These are phyloP conservation scores for Aspergillus sp. DNA, from an alignment of 2,329 filamentous ascomycete species.

Conservation along the genomic window DNA sequence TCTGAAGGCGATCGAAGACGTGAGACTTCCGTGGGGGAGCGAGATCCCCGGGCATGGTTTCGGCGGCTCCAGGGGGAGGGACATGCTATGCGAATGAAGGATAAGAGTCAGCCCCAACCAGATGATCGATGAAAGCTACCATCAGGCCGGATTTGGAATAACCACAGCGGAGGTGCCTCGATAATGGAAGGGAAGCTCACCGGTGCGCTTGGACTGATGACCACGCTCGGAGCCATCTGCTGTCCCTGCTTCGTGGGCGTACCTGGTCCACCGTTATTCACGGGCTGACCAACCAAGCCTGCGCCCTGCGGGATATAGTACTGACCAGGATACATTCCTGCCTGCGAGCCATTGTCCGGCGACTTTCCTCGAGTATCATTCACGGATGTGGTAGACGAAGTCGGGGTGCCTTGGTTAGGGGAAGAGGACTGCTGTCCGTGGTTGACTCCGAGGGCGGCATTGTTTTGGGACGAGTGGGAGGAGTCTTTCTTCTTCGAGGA, in stretches of 20 bases:
- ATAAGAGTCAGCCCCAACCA: constrained; percentile 2
- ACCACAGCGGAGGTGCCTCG: background rate
- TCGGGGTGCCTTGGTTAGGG: constrained; percentile 71
- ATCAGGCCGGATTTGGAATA: too few species aligned
- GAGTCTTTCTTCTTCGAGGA: constrained; percentile 65
- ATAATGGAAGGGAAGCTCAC: constrained; percentile 52
- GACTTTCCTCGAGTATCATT: constrained; percentile 85
- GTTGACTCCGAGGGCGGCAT: constrained; percentile 50
- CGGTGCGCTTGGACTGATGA: constrained; percentile 92
- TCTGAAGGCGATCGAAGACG: constrained; percentile 84
- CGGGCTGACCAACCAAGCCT: constrained; percentile 35
- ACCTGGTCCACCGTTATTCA: constrained; percentile 53
- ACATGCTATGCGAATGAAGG: constrained; percentile 64
- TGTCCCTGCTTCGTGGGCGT: constrained; percentile 65
- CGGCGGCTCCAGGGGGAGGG: constrained; percentile 86
- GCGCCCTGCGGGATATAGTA: constrained; percentile 42
- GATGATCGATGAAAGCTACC: background rate
- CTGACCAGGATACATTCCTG: constrained; percentile 37
- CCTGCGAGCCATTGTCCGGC: constrained; percentile 39
- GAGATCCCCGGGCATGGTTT: constrained; percentile 97
- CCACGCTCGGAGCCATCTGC: constrained; percentile 76
- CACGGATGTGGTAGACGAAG: constrained; percentile 84
- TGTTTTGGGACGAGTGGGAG: constrained; percentile 73
- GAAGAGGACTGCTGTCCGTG: constrained; percentile 58
- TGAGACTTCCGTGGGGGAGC: constrained; percentile 93